Base-by-base conservation (phyloP, 2,329 filamentous ascomycete species). In the Xylaria sp. region DNA sequence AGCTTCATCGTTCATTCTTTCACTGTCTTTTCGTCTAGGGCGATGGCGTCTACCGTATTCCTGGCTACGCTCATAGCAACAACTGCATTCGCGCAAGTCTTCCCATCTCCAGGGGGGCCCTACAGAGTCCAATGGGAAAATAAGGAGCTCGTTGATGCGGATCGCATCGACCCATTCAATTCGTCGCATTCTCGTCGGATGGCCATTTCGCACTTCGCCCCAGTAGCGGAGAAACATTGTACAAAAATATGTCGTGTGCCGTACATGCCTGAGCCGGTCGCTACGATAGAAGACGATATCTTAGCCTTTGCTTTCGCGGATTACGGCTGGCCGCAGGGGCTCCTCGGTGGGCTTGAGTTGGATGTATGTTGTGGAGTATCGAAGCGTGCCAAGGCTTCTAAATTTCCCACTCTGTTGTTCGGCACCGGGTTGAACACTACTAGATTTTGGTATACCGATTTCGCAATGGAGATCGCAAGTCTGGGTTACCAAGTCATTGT, bases 391-490 rank as follows among this genome's bases (percentile, higher is more conserved):
- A 59, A 47, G 37, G 21, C 53, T 6, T 23, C 13, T 23, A 61
- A 63, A 29, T 65, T 60, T 23, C 65, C 68, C 13, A 65, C 53
- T 18, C 54, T 70, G 25, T 25, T 70, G 18, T 63, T 70, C 51
- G 68, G 65, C 5, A 64, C 68, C 13, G 68, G 68, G 5, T 25
- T 70, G 35, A 68, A 70, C 32, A 70, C 68, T 21, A 70, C 68
- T 1, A 54, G 68, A 29, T 16, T 65, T 4, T 70, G 61, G 58
- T 70, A 70, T 48, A 68, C 68, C 16, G 65, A 57, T 54, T 62
- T 68, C n/a, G 68, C 65, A 13, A 60, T 57, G 60, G 68, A 70
- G 47, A 48, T 70, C 25, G 57, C 68, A n/a, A 70, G 68, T 29
- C 44, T 65, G 1, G 68, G 68, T 2, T 68, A 68, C 35, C 65